A percentile compares a stretch with the other conserved stretches of the same genome.
These are phyloP conservation scores for Ceratonia siliqua DNA, from an alignment of 306 rosid genomes.

Conservation along the genomic window DNA sequence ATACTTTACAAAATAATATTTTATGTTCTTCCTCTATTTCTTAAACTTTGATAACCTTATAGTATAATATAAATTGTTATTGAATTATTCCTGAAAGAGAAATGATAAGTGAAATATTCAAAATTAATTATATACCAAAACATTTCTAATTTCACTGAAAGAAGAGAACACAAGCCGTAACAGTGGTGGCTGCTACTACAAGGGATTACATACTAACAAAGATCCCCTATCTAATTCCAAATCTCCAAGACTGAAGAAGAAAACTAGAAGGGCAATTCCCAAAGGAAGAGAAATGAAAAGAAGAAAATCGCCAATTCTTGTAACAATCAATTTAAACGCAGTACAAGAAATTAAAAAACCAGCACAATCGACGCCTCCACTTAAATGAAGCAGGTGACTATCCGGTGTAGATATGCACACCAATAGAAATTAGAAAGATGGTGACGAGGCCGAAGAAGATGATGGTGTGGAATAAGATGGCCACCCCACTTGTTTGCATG, in stretches of 20 bases:
- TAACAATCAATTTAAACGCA: not conserved
- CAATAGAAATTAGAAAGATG: slow-evolving; percentile 62
- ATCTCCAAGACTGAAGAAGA: too few species aligned
- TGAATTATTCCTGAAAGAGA: not conserved
- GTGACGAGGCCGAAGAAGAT: slow-evolving; percentile 73
- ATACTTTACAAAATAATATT: too few species aligned
- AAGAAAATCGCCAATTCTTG: not conserved
- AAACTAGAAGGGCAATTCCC: too few species aligned
- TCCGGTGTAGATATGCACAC: slow-evolving; percentile 61
- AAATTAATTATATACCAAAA: not conserved
- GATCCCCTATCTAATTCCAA: too few species aligned
- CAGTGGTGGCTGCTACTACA: too few species aligned
- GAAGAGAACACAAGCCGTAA: too few species aligned
- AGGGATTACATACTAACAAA: too few species aligned
- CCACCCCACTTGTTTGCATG: slow-evolving; percentile 57
- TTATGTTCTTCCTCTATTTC: too few species aligned
- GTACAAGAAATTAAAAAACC: not conserved
- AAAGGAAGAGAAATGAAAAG: not conserved
- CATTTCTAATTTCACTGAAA: not conserved
- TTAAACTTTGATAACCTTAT: too few species aligned
- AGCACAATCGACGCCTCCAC: not conserved
- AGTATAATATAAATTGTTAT: too few species aligned
- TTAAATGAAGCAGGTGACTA: slow-evolving; percentile 1
- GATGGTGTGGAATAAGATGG: slow-evolving; percentile 62
- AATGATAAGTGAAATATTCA: too few species aligned